A percentile compares a stretch with the other conserved stretches of the same genome.
Conservation (phyloP, 768 basidiomycete species). For the Tulasnella sp. region DNA sequence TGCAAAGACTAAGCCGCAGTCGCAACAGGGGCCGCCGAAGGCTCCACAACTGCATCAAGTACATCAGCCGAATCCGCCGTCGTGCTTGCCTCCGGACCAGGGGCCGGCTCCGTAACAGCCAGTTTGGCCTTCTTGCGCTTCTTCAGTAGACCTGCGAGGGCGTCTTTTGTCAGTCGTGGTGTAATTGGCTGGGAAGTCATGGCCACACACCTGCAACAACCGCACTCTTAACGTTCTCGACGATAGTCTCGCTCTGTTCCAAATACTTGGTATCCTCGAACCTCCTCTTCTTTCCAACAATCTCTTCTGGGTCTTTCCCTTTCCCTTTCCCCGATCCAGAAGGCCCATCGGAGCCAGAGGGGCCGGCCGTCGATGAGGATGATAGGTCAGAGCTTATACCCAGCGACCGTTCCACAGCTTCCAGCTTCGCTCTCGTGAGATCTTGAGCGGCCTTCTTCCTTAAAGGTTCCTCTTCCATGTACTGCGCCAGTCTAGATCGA, state of each 20-base stretch:
- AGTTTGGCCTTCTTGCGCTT: slow-evolving; percentile 60
- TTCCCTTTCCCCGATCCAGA: slow-evolving; percentile 12
- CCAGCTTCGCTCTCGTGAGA: slow-evolving; percentile 70
- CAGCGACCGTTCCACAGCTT: slow-evolving; percentile 72
- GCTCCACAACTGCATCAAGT: no score
- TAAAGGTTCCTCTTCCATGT: slow-evolving; percentile 73
- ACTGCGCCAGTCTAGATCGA: slow-evolving; percentile 56
- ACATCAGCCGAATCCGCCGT: not conserved
- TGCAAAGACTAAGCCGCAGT: no score
- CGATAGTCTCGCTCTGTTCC: slow-evolving; percentile 82
- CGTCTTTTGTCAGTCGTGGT: no score
- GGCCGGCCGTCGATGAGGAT: slow-evolving; percentile 25
- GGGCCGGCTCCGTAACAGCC: not conserved
- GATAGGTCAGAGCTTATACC: slow-evolving; percentile 38
- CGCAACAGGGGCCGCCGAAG: no score
- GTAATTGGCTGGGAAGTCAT: no score
- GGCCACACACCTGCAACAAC: slow-evolving; percentile 60
- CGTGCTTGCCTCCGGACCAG: not conserved
- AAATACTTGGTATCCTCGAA: slow-evolving; percentile 89
- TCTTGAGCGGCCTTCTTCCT: slow-evolving; percentile 68
- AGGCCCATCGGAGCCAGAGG: slow-evolving; percentile 23
- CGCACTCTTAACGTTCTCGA: slow-evolving; percentile 83
- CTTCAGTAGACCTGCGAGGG: slow-evolving; percentile 60
- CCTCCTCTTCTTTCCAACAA: slow-evolving; percentile 70
- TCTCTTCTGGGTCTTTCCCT: slow-evolving; percentile 31